Evolutionary conservation across 129 eudicot genomes (phyloP).

Genomic region (Tagetes patula): DNA sequence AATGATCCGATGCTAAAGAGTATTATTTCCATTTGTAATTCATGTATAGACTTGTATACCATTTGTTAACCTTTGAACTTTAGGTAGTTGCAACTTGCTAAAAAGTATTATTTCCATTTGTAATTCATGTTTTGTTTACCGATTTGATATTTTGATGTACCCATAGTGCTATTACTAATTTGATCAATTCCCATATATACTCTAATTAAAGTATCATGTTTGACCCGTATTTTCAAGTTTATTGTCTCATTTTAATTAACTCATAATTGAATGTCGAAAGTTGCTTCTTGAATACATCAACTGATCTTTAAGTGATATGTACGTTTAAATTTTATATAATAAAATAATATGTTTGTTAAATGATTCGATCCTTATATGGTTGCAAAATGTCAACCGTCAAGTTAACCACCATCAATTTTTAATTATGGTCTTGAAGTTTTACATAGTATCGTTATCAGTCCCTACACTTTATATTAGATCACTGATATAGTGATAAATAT

Average conservation of each 20-base stretch:
- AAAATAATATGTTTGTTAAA: not conserved
- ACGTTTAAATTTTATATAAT: not conserved
- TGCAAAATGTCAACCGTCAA: not conserved
- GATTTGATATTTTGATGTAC: too few relatives aligned
- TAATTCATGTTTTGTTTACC: not conserved
- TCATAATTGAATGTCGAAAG: not conserved
- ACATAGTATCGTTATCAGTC: too few relatives aligned
- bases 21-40: too few relatives aligned
- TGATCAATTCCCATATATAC: too few relatives aligned
- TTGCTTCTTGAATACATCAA: conserved; percentile 24
- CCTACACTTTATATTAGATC: too few relatives aligned
- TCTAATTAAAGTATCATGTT: too few relatives aligned
- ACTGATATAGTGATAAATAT: too few relatives aligned
- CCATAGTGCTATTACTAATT: not conserved
- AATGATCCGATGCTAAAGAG: too few relatives aligned
- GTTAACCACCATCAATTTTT: not conserved
- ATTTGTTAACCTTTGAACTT: too few relatives aligned
- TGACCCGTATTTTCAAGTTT: not conserved
- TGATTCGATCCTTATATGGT: not conserved
- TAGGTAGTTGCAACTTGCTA: too few relatives aligned
- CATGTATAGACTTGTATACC: not conserved
- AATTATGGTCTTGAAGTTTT: too few relatives aligned
- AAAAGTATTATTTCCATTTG: too few relatives aligned
- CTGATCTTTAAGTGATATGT: conserved; percentile 20
- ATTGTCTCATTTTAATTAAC: not conserved